Evolutionary conservation across 164 flowering plant species (phyloP).

Genomic region (Chloranthus sessilifolius): DNA sequence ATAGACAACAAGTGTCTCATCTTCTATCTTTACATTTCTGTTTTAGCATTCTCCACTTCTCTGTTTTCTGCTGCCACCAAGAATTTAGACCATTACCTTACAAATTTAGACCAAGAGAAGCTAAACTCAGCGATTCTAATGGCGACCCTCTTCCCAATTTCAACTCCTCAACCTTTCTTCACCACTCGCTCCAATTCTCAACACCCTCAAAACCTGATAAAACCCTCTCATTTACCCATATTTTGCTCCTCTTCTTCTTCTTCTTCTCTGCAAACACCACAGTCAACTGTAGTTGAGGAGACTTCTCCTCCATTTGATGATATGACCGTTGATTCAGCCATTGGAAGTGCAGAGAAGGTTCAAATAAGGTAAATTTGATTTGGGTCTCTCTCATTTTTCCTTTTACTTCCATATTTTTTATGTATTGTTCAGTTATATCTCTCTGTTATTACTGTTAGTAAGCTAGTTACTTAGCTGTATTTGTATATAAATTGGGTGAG

Average conservation of each 20-base stretch:
- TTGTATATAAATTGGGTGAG: neutral
- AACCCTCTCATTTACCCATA: neutral
- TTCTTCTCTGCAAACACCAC: slow-evolving; percentile 14
- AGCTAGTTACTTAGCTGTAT: too few relatives aligned
- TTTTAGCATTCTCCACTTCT: too few relatives aligned
- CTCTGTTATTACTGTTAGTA: neutral
- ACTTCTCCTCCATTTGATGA: slow-evolving; percentile 18
- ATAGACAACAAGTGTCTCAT: too few relatives aligned
- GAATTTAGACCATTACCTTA: too few relatives aligned
- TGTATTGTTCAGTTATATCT: neutral
- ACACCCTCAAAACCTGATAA: slow-evolving; percentile 2
- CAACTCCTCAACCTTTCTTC: neutral
- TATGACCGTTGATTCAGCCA: slow-evolving; percentile 16
- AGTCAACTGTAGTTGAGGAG: slow-evolving; percentile 18
- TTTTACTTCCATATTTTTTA: neutral
- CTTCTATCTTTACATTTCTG: too few relatives aligned
- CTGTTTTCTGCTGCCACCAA: too few relatives aligned
- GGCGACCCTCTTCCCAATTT: slow-evolving; percentile 7
- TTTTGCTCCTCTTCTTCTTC: slow-evolving; percentile 19
- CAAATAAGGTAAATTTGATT: slow-evolving; percentile 15
- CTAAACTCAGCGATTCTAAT: too few relatives aligned
- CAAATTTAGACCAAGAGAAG: too few relatives aligned
- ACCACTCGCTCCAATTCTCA: slow-evolving; percentile 8
- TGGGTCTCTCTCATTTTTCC: neutral
- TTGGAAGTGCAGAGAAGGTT: slow-evolving; percentile 7